phyloP scores from a whole-genome alignment of 352 stramenopile genomes.

The Phytophthora pisi region DNA sequence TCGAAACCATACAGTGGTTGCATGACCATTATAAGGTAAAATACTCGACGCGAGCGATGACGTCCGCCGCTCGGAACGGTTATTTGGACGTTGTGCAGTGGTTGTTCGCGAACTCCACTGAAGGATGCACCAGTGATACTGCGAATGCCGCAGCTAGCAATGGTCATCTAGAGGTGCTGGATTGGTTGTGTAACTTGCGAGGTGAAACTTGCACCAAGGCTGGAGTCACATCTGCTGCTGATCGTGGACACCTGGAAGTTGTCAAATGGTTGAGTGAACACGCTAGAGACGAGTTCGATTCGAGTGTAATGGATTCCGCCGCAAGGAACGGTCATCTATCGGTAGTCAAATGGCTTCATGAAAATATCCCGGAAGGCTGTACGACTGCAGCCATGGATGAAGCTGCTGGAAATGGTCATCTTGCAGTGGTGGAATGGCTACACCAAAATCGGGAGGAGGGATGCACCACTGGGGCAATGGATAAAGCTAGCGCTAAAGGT shows the following conservation, averaged over 20 bases:
- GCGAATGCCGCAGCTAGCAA: neutral
- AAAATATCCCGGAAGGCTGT: neutral
- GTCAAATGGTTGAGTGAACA: neutral
- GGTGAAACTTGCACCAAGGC: neutral
- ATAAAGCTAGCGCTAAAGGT: neutral
- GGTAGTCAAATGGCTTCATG: constrained; percentile 2
- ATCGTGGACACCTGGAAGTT: neutral
- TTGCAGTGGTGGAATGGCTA: constrained; percentile 3
- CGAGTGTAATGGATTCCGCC: neutral
- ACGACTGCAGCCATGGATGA: neutral
- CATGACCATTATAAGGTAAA: neutral
- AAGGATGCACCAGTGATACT: neutral
- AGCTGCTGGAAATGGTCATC: neutral
- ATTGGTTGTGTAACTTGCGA: neutral
- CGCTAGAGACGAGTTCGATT: neutral
- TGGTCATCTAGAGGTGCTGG: neutral
- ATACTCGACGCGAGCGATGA: constrained; percentile 1
- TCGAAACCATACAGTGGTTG: constrained; percentile 1
- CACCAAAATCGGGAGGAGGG: neutral
- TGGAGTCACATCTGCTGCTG: neutral
- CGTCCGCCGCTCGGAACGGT: neutral
- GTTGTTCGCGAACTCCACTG: neutral
- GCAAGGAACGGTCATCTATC: neutral
- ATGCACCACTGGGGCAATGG: neutral
- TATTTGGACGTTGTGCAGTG: neutral